phyloP scores from a whole-genome alignment of 2,329 filamentous ascomycete genomes.

The Bimuria novae-zelandiae region DNA sequence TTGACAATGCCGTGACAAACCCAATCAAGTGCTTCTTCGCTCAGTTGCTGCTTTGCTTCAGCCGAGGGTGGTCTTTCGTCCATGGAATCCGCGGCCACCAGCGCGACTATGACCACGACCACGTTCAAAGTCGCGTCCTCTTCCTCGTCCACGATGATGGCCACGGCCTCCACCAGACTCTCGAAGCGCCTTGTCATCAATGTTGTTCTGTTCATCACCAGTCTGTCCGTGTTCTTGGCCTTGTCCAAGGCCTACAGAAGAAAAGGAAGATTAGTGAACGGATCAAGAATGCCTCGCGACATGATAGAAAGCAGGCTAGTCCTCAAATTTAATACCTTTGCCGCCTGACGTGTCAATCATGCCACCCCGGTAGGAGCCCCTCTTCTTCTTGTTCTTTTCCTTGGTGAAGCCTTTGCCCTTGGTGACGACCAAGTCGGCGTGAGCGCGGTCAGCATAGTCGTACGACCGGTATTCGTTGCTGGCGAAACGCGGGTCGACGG shows the following conservation, averaged over 20 bases:
- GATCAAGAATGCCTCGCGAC: neutral
- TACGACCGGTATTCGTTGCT: slow-evolving; percentile 84
- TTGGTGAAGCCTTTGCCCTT: slow-evolving; percentile 98
- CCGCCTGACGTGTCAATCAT: slow-evolving; percentile 80
- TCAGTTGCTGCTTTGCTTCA: neutral
- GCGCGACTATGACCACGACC: slow-evolving; percentile 3
- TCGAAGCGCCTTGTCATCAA: neutral
- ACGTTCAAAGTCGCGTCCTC: neutral
- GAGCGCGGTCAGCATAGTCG: slow-evolving; percentile 86
- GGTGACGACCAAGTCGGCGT: slow-evolving; percentile 85
- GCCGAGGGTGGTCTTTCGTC: neutral
- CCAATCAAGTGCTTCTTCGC: too few relatives aligned
- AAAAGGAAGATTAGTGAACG: neutral
- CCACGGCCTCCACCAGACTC: neutral
- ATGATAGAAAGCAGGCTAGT: slow-evolving; percentile 53
- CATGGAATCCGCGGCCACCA: slow-evolving; percentile 1
- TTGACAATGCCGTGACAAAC: neutral
- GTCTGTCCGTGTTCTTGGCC: neutral
- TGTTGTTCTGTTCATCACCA: neutral
- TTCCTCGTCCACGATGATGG: neutral
- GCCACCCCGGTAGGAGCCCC: slow-evolving; percentile 87
- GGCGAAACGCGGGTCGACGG: slow-evolving; percentile 69
- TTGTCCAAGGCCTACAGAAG: slow-evolving; percentile 1
- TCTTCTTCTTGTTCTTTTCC: slow-evolving; percentile 91
- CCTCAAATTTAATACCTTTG: slow-evolving; percentile 93